phyloP scores from a whole-genome alignment of 306 rosid genomes.

The Carpinus fangiana region DNA sequence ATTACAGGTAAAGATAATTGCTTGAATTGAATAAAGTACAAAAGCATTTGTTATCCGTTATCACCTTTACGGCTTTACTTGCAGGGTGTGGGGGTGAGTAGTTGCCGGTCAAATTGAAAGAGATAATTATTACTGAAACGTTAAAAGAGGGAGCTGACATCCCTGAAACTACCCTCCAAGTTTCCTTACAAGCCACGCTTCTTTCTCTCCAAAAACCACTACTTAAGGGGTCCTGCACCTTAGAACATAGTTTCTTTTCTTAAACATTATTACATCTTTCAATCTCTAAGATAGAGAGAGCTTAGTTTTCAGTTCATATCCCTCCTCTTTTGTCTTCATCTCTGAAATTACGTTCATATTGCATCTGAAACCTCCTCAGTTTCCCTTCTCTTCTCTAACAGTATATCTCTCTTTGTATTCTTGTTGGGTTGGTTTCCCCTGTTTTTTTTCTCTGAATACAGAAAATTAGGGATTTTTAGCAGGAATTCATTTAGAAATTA shows the following conservation, averaged over 20 bases:
- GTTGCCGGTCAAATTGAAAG: constrained; percentile 46
- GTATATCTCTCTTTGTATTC: neutral
- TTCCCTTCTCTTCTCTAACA: neutral
- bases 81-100: constrained; percentile 43
- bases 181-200: constrained; percentile 57
- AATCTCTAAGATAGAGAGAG: constrained; percentile 5
- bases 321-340: neutral
- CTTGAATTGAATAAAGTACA: neutral
- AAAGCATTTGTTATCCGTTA: neutral
- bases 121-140: constrained; percentile 29
- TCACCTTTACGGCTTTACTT: constrained; percentile 34
- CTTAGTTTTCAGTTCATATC: constrained; percentile 1
- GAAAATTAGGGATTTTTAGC: neutral
- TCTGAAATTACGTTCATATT: constrained; percentile 5
- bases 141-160: constrained; percentile 30
- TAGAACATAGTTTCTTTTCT: constrained; percentile 32
- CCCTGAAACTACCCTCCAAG: constrained; percentile 42
- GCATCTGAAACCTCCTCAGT: neutral
- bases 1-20: constrained; percentile 12
- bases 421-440: constrained; percentile 7
- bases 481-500: constrained; percentile 1
- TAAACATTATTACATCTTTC: constrained; percentile 21
- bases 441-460: neutral
- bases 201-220: constrained; percentile 40
- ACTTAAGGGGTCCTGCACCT: constrained; percentile 40